Evolutionary conservation across 1,284 basidiomycete species (phyloP), one percentile per base, ranked within the genome.

Genomic region (Bondarzewia mesenterica): DNA sequence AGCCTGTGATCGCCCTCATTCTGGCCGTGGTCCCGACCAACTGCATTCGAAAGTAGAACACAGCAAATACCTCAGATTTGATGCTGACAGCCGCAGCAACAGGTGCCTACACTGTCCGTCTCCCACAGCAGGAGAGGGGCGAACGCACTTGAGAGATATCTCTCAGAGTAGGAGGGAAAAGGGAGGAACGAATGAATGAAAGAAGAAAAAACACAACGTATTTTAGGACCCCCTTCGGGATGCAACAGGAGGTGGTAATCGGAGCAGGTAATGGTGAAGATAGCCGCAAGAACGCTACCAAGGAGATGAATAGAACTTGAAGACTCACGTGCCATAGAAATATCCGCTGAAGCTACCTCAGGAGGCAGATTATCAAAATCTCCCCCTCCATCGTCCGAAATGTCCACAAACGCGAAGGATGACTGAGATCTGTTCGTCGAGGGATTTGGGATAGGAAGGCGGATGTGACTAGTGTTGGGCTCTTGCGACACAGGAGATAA

Each of bases 241-340:
- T 32, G 10, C 29, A 32, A n/a, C 10, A 12, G 29, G 12, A n/a
- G 12, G 29, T n/a, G 6, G n/a, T 10, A 3, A n/a, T 10, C 29
- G 29, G 29, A 32, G 29, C 29, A 32, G 29, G 29, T 4, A 32
- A 32, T 3, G 29, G 21, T 40, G 7, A 18, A 20, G 16, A 44
- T 22, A 32, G 7, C 10, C 18, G 21, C 43, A n/a, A 23, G n/a
- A 32, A 42, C 44, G 21, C 29, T 3, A 44, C 40, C 5, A 44
- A 26, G 35, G n/a, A 8, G 18, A 26, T 4, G 26, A 22, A 53
- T 55, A 54, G 29, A 53, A 15, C 10, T 27, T 42, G 4, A 29
- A 40, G 36, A 78, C 82, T 66, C 58, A 85, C 81, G 69, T 47
- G 81, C 77, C 50, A 84, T 70, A 23, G 69, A 75, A 37, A 84